A percentile compares a stretch with the other conserved stretches of the same genome.
Conservation (phyloP, 2,329 filamentous ascomycete species). For the Ramularia endophylla region DNA sequence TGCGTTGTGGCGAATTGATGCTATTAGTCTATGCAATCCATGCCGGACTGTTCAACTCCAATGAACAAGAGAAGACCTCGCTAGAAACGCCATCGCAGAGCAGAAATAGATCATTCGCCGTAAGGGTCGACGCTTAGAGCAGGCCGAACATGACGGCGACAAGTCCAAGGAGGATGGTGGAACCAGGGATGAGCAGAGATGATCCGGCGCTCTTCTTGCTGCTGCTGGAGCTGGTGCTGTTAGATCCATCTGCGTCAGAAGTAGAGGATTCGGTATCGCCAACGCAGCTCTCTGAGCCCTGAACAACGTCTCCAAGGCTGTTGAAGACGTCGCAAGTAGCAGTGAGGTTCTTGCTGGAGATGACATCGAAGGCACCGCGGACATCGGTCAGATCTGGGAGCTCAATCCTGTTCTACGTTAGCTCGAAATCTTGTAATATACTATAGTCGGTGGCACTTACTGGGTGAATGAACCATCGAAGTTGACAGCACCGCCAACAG, state of each 20-base stretch:
- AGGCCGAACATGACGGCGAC: conserved; percentile 43
- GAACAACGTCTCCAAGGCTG: conserved; percentile 36
- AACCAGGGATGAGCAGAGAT: conserved; percentile 39
- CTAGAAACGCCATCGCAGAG: conserved; percentile 18
- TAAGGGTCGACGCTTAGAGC: conserved; percentile 32
- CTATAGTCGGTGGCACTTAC: too few relatives aligned
- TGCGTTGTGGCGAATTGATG: conserved; percentile 20
- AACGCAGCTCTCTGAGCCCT: conserved; percentile 40
- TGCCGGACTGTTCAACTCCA: conserved; percentile 19
- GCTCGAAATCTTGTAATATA: too few relatives aligned
- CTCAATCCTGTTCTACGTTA: conserved; percentile 54
- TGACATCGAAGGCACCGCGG: conserved; percentile 47
- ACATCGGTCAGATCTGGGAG: conserved; percentile 53
- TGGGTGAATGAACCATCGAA: conserved; percentile 76
- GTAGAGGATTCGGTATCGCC: conserved; percentile 27
- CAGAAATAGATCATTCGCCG: conserved; percentile 15
- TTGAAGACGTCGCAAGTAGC: conserved; percentile 38
- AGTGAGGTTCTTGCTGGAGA: conserved; percentile 39
- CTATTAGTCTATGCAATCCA: conserved; percentile 32
- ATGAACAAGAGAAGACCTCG: conserved; percentile 8
- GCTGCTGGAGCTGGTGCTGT: conserved; percentile 22
- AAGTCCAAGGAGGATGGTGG: conserved; percentile 42
- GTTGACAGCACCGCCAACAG: conserved; percentile 73
- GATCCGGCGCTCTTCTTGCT: conserved; percentile 29
- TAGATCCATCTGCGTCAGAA: conserved; percentile 22